These are phyloP conservation scores for Bryopsis sp. DNA, from an alignment of 139 green algal genomes.

Conservation along the genomic window DNA sequence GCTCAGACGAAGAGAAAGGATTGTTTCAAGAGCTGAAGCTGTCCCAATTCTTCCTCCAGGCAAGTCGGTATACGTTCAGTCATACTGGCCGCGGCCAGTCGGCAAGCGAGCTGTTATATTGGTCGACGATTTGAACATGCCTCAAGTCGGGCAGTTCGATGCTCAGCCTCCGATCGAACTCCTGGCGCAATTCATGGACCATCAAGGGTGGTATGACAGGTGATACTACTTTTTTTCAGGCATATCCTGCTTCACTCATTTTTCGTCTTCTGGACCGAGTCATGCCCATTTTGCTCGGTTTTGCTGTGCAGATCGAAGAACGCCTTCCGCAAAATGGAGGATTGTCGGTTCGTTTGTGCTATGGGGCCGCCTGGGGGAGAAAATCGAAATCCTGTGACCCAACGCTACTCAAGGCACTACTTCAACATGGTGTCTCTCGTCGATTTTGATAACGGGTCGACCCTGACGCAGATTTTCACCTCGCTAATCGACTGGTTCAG, in stretches of 20 bases:
- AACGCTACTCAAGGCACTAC: conserved; percentile 52
- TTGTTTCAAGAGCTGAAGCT: not conserved
- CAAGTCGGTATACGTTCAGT: conserved; percentile 37
- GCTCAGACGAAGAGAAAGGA: no score
- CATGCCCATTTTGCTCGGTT: no score
- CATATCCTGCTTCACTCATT: no score
- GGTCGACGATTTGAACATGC: conserved; percentile 70
- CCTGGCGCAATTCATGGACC: conserved; percentile 66
- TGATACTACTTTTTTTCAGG: no score
- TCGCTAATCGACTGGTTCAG: conserved; percentile 55
- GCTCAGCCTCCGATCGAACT: conserved; percentile 51
- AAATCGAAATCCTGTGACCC: no score
- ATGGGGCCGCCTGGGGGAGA: no score
- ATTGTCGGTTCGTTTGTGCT: no score
- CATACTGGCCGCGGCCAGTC: conserved; percentile 39
- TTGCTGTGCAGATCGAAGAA: conserved; percentile 47
- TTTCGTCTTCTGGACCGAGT: no score
- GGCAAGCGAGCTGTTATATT: conserved; percentile 48
- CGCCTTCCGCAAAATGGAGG: no score
- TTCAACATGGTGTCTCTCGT: conserved; percentile 40
- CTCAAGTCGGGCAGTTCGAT: conserved; percentile 45
- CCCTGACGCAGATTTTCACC: conserved; percentile 53
- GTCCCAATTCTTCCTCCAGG: conserved; percentile 25
- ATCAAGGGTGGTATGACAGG: conserved; percentile 42
- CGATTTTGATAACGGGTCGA: conserved; percentile 33